phyloP scores from a whole-genome alignment of 768 basidiomycete species.

The Boletus patriciae region DNA sequence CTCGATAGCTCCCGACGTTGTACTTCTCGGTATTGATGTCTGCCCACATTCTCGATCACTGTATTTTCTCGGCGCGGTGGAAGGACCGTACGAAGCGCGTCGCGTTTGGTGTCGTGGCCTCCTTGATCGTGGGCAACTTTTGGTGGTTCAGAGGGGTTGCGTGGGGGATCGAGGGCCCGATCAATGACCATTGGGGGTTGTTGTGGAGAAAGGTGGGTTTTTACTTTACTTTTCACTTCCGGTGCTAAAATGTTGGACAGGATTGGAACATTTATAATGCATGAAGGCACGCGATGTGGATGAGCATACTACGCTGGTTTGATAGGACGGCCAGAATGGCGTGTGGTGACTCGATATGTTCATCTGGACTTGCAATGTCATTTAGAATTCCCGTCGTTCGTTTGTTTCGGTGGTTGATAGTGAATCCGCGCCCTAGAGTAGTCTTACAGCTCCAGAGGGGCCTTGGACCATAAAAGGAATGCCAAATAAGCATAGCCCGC shows the following conservation, averaged over 20 bases:
- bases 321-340: neutral
- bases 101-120: slow-evolving; percentile 62
- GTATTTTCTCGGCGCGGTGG: slow-evolving; percentile 79
- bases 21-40: slow-evolving; percentile 95
- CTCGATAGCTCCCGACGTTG: slow-evolving; percentile 80
- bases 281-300: slow-evolving; percentile 2
- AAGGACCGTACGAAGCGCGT: slow-evolving; percentile 65
- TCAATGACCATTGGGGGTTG: slow-evolving; percentile 76
- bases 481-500: neutral
- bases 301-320: neutral
- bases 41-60: slow-evolving; percentile 89
- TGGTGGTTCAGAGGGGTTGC: slow-evolving; percentile 94
- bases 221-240: neutral
- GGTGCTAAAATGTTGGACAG: slow-evolving; percentile 19
- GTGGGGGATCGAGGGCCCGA: slow-evolving; percentile 89
- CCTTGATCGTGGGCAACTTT: slow-evolving; percentile 70
- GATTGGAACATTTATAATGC: slow-evolving; percentile 34
- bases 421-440: too few relatives aligned
- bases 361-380: neutral
- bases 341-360: slow-evolving; percentile 2
- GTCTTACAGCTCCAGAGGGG: neutral
- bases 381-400: neutral
- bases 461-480: slow-evolving; percentile 18
- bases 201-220: slow-evolving; percentile 65
- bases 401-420: neutral